Conservation (phyloP, 305 asterid genomes). For the Fraxinus nigra region DNA sequence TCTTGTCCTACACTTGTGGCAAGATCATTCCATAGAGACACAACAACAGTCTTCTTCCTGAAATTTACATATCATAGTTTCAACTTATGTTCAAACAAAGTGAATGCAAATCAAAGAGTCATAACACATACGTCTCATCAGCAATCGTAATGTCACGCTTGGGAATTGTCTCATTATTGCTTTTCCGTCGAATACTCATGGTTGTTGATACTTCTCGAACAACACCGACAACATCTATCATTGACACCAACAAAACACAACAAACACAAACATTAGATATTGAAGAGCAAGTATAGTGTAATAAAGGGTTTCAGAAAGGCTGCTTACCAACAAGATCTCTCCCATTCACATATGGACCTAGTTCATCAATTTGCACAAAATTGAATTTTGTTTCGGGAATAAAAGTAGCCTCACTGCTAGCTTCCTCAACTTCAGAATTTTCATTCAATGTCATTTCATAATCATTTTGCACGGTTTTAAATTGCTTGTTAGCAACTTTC, state of each 20-base stretch:
- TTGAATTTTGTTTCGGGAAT: conserved; percentile 71
- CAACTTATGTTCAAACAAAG: neutral
- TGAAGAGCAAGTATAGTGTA: neutral
- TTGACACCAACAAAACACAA: neutral
- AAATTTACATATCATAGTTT: neutral
- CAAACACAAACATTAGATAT: neutral
- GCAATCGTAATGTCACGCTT: conserved; percentile 94
- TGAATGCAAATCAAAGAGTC: neutral
- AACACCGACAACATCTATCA: conserved; percentile 81
- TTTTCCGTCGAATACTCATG: conserved; percentile 75
- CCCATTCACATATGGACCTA: conserved; percentile 78
- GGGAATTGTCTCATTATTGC: conserved; percentile 62
- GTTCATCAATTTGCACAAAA: conserved; percentile 79
- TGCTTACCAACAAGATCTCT: conserved; percentile 81
- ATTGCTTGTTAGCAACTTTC: conserved; percentile 84
- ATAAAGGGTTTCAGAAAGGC: neutral
- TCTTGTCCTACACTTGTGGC: conserved; percentile 80
- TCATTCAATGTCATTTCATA: conserved; percentile 94
- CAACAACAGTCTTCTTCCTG: conserved; percentile 92
- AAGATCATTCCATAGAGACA: conserved; percentile 81
- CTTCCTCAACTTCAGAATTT: conserved; percentile 76
- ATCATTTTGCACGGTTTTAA: conserved; percentile 75
- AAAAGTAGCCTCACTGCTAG: conserved; percentile 54
- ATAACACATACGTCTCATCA: conserved; percentile 68
- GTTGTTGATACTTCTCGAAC: conserved; percentile 77